Percentiles rank a stretch among this genome's conserved stretches.
These are phyloP conservation scores for Hyaloscypha variabilis DNA, from an alignment of 495 filamentous ascomycete species.

Conservation along the genomic window DNA sequence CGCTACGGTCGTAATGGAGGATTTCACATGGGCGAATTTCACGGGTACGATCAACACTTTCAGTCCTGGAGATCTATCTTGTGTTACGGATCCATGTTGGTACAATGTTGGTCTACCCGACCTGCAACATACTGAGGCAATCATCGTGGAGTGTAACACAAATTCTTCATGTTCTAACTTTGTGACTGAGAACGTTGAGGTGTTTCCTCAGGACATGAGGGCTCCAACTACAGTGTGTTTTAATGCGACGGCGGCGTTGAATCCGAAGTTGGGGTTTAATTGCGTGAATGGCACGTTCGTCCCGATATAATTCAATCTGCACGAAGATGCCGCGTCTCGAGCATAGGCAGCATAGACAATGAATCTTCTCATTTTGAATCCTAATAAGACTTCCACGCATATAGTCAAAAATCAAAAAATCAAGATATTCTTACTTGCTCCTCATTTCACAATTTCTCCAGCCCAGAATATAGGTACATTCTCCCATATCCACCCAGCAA, in stretches of 20 bases:
- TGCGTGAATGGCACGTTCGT: conserved; percentile 3
- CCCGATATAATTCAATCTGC: neutral
- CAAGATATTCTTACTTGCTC: too few relatives aligned
- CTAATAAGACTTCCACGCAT: too few relatives aligned
- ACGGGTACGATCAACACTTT: conserved; percentile 44
- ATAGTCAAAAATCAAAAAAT: too few relatives aligned
- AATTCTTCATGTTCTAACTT: neutral
- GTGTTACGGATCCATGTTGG: conserved; percentile 45
- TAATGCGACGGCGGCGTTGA: conserved; percentile 1
- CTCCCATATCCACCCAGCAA: too few relatives aligned
- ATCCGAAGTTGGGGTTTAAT: conserved; percentile 3
- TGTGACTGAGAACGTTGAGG: conserved; percentile 1
- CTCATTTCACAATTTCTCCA: too few relatives aligned
- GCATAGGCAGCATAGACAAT: too few relatives aligned
- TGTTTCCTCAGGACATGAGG: neutral
- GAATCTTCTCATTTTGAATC: too few relatives aligned
- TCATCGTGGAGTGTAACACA: conserved; percentile 2
- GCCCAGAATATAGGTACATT: too few relatives aligned
- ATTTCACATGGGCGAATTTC: conserved; percentile 39
- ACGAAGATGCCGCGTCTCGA: neutral
- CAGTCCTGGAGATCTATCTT: conserved; percentile 43
- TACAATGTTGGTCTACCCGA: conserved; percentile 40
- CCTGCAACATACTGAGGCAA: conserved; percentile 40
- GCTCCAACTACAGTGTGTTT: neutral
- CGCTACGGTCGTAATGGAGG: conserved; percentile 38